phyloP scores from a whole-genome alignment of 345 rosid species.

The Fremontodendron californicum region DNA sequence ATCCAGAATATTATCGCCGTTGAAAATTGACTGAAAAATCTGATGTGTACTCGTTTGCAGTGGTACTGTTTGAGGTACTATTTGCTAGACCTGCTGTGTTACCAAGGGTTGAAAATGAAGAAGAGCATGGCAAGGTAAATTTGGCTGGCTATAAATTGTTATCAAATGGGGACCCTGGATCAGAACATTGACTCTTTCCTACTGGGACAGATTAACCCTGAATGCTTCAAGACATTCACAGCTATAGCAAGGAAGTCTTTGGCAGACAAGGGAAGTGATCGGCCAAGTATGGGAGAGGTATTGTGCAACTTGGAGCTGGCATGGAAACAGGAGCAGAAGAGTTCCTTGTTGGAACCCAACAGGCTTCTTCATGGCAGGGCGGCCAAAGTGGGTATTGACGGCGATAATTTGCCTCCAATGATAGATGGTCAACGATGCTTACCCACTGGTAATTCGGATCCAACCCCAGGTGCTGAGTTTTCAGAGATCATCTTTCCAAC shows the following conservation, averaged over 20 bases:
- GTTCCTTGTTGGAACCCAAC: conserved; percentile 25
- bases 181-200: conserved; percentile 43
- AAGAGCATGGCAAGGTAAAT: conserved; percentile 24
- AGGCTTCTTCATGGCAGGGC: conserved; percentile 28
- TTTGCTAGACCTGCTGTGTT: conserved; percentile 47
- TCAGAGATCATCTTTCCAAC: conserved; percentile 41
- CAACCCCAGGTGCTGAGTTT: conserved; percentile 18
- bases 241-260: conserved; percentile 62
- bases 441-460: conserved; percentile 2
- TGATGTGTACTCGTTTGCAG: conserved; percentile 69
- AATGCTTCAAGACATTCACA: conserved; percentile 56
- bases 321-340: conserved; percentile 44
- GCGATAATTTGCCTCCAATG: not conserved
- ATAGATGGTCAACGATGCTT: not conserved
- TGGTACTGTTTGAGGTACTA: conserved; percentile 51
- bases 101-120: conserved; percentile 43
- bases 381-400: conserved; percentile 9
- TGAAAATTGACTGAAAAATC: conserved; percentile 55
- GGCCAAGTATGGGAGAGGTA: conserved; percentile 79
- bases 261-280: conserved; percentile 48
- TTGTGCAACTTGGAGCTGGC: conserved; percentile 74
- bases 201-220: conserved; percentile 40
- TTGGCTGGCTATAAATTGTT: conserved; percentile 46
- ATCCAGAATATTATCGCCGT: conserved; percentile 52
- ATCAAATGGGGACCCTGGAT: conserved; percentile 29